phyloP scores from a whole-genome alignment of 192 early-diverging fungal genomes.

The Neocallimastix lanati region DNA sequence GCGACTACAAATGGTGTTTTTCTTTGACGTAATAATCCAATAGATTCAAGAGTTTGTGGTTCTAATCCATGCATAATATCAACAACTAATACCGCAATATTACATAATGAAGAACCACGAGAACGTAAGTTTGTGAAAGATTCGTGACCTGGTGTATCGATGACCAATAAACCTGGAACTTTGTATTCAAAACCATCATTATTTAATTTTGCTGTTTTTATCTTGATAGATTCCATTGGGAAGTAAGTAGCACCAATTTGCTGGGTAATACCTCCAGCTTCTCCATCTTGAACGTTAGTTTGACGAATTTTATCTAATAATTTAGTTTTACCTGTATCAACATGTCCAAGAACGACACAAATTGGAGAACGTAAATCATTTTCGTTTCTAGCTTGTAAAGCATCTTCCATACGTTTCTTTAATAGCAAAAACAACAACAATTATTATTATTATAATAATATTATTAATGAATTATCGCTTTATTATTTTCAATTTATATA shows the following conservation, averaged over 20 bases:
- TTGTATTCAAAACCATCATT: conserved; percentile 52
- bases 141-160: conserved; percentile 99
- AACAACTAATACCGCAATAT: conserved; percentile 97
- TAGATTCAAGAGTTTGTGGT: conserved; percentile 91
- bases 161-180: conserved; percentile 81
- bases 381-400: conserved; percentile 63
- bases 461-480: no score
- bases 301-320: conserved; percentile 97
- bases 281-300: conserved; percentile 97
- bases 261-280: conserved; percentile 99
- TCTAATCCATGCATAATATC: conserved; percentile 99
- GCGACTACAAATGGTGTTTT: conserved; percentile 98
- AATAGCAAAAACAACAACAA: no score
- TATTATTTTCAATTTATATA: no score
- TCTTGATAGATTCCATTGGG: conserved; percentile 81
- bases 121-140: conserved; percentile 92
- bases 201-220: conserved; percentile 66
- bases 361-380: conserved; percentile 92
- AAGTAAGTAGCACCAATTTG: conserved; percentile 99
- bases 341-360: conserved; percentile 95
- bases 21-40: conserved; percentile 71
- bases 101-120: conserved; percentile 90
- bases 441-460: no score
- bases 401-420: conserved; percentile 43
- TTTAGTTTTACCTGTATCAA: conserved; percentile 93